phyloP scores from a whole-genome alignment of 345 rosid genomes.

The Citrus glauca region DNA sequence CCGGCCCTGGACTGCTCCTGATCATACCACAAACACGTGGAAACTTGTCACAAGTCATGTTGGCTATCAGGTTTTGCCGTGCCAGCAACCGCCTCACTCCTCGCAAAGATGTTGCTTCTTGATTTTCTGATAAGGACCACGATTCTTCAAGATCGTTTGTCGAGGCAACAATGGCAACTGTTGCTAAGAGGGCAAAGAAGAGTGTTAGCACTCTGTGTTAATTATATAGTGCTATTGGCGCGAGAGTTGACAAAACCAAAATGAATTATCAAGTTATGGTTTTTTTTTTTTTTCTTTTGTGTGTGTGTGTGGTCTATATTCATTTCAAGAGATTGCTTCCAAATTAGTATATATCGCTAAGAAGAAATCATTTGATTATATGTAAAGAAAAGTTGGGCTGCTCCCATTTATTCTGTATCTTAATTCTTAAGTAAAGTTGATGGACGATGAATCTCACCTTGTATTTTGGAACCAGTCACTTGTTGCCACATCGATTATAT shows the following conservation, averaged over 20 bases:
- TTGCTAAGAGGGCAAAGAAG: conserved; percentile 6
- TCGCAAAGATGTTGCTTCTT: conserved; percentile 6
- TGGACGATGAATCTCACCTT: background rate
- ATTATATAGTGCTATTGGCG: background rate
- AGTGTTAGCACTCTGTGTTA: background rate
- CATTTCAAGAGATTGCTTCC: conserved; percentile 13
- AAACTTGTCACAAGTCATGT: conserved; percentile 20
- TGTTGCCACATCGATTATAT: background rate
- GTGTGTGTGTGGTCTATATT: conserved; percentile 7
- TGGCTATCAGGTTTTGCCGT: background rate
- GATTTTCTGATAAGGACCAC: background rate
- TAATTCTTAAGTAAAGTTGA: background rate
- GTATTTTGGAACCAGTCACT: background rate
- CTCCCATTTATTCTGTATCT: background rate
- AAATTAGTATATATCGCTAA: background rate
- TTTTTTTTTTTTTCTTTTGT: background rate
- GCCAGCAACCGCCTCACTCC: conserved; percentile 16
- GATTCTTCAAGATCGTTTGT: background rate
- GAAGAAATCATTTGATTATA: conserved; percentile 13
- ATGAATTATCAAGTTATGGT: conserved; percentile 13
- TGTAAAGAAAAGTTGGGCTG: conserved; percentile 12
- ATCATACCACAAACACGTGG: conserved; percentile 23
- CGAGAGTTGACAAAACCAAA: conserved; percentile 17
- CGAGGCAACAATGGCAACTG: background rate
- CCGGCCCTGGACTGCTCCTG: conserved; percentile 26